A percentile compares a stretch with the other conserved stretches of the same genome.
Evolutionary conservation across 2,329 filamentous ascomycete genomes (phyloP).

Genomic region (Fusarium graminum): DNA sequence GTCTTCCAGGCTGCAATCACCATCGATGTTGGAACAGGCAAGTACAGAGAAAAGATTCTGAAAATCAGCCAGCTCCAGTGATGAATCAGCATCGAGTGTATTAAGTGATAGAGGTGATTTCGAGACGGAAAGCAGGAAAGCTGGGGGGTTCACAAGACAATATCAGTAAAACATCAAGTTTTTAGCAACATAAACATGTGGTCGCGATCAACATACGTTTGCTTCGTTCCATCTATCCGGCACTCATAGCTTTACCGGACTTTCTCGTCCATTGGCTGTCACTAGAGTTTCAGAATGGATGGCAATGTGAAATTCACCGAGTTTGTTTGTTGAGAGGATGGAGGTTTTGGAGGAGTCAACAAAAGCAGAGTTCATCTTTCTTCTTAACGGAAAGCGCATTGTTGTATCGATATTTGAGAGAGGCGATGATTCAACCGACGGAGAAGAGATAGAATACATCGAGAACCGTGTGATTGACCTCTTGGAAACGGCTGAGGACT

Average conservation of each 20-base stretch:
- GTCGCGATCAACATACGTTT: too few species aligned
- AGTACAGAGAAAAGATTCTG: constrained; percentile 45
- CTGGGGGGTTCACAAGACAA: too few species aligned
- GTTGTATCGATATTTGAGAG: neutral
- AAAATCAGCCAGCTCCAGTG: constrained; percentile 73
- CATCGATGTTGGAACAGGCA: too few species aligned
- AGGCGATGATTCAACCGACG: fast-evolving
- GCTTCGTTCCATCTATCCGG: too few species aligned
- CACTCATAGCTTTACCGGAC: too few species aligned
- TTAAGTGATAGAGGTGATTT: constrained; percentile 44
- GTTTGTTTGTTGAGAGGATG: neutral
- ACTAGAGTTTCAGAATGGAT: neutral
- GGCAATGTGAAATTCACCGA: neutral
- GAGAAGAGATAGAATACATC: neutral
- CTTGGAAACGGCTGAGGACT: neutral
- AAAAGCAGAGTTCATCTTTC: neutral
- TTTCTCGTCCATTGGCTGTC: too few species aligned
- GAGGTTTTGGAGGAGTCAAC: fast-evolving
- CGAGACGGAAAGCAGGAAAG: fast-evolving
- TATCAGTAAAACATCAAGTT: too few species aligned
- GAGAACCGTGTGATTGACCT: neutral
- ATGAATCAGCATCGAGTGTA: too few species aligned
- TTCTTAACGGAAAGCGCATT: neutral
- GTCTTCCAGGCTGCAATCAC: too few species aligned
- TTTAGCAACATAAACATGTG: too few species aligned